Evolutionary conservation across 2,329 filamentous ascomycete genomes (phyloP).

Genomic region (Aspergillus sp.): DNA sequence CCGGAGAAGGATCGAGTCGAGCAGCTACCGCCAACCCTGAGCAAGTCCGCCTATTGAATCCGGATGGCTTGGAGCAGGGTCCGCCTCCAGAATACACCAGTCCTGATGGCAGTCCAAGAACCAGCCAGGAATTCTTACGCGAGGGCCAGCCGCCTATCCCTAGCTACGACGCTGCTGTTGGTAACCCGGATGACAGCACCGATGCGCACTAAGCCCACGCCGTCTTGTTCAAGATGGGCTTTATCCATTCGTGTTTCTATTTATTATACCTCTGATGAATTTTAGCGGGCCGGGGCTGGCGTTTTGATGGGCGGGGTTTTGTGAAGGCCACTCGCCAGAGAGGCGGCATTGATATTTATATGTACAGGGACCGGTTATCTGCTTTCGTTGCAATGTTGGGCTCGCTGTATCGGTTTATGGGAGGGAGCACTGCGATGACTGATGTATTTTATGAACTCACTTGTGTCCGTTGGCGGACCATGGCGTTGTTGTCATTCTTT

Average conservation of each 20-base stretch:
- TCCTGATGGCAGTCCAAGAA: slow-evolving; percentile 54
- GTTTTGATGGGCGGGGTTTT: slow-evolving; percentile 24
- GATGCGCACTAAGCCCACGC: neutral
- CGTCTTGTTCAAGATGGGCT: neutral
- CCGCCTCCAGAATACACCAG: slow-evolving; percentile 55
- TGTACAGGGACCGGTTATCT: slow-evolving; percentile 21
- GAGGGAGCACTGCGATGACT: neutral
- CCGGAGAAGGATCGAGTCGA: slow-evolving; percentile 69
- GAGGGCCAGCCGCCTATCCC: slow-evolving; percentile 70
- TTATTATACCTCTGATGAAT: slow-evolving; percentile 8
- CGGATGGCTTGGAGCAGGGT: slow-evolving; percentile 28
- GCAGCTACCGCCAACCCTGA: slow-evolving; percentile 28
- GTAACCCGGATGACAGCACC: slow-evolving; percentile 25
- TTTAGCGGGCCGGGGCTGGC: slow-evolving; percentile 32
- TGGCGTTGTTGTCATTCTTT: neutral
- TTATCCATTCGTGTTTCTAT: slow-evolving; percentile 4
- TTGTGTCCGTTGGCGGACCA: neutral
- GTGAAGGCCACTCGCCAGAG: slow-evolving; percentile 16
- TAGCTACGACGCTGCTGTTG: slow-evolving; percentile 75
- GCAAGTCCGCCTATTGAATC: slow-evolving; percentile 26
- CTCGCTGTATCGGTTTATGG: slow-evolving; percentile 4
- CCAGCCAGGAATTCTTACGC: slow-evolving; percentile 53
- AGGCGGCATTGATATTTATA: slow-evolving; percentile 18
- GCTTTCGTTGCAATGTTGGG: slow-evolving; percentile 4
- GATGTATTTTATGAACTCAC: slow-evolving; percentile 6